Base-by-base conservation (phyloP, 371 early-diverging fungal species). In the Mortierella sp. region DNA sequence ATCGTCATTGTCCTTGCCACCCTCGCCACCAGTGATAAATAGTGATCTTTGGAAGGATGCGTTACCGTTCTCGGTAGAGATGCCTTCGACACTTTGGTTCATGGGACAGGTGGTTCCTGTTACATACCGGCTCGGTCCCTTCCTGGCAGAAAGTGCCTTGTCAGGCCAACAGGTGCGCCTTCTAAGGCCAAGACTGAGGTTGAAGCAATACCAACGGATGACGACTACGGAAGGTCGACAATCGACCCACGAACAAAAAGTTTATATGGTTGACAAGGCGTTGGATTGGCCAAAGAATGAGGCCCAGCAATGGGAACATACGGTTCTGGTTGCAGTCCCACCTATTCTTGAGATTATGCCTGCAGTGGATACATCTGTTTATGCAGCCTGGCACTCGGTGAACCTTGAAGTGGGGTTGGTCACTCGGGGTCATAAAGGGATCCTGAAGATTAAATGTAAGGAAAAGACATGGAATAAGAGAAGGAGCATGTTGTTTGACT, bases 51-150 rank as follows among this genome's bases (percentile, higher is more conserved):
- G 71, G 71, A 64, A 53, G 45, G 30, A 65, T 21, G 23, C 44
- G 4, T 45, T 71, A 7, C 61, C 71, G 0, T 64, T 59, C 25
- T 44, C 60, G 4, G 64, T 64, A 28, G 60, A 28, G 15, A 14
- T 70, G 4, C 71, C 65, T 1, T 64, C 71, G 18, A 45, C 64
- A n/a, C 47, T 47, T n/a, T n/a, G 64, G 18, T 48, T 21, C 12
- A 19, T 64, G 19, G 71, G 71, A 12, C 71, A 70, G 16, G 4
- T 16, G n/a, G 61, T 70, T 1, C 71, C 71, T 2, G 57, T 70
- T 16, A 64, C 56, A 2, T 55, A 64, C 43, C 65, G 65, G n/a
- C 12, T 70, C 2, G 71, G 46, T 14, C 58, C 26, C 12, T 30
- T 69, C 57, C 23, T 62, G 37, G 29, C 51, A 3, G 62, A 30